phyloP scores from a whole-genome alignment of 2,329 filamentous ascomycete genomes.

The Rhynchosporium secalis region DNA sequence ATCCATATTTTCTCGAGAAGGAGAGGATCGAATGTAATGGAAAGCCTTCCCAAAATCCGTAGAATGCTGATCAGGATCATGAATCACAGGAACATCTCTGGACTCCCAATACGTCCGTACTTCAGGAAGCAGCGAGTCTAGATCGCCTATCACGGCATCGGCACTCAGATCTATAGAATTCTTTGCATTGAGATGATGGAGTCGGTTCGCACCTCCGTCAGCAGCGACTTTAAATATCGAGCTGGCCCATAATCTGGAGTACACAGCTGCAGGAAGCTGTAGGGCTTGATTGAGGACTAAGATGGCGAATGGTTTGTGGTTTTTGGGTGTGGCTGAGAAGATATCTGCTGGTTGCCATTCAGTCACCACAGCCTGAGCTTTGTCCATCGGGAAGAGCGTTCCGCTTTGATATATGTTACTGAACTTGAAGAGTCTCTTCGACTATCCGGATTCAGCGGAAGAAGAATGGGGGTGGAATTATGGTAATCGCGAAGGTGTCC shows the following conservation, averaged over 20 bases:
- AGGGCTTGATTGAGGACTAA: constrained; percentile 64
- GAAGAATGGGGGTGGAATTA: constrained; percentile 6
- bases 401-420: background rate
- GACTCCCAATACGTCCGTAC: constrained; percentile 52
- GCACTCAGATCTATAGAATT: constrained; percentile 56
- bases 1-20: constrained; percentile 46
- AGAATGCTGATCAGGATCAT: constrained; percentile 77
- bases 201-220: constrained; percentile 85
- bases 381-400: background rate
- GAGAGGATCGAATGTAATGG: constrained; percentile 51
- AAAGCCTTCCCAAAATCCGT: constrained; percentile 91
- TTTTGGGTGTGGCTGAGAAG: constrained; percentile 26
- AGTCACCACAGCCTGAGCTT: background rate
- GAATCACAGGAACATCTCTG: constrained; percentile 59
- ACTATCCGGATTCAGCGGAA: background rate
- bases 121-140: constrained; percentile 74
- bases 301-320: constrained; percentile 47
- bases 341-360: constrained; percentile 43
- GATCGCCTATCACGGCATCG: constrained; percentile 79
- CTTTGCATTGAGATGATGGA: constrained; percentile 51
- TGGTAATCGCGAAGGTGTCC: background rate
- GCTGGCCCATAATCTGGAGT: constrained; percentile 32
- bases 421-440: background rate
- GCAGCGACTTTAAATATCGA: constrained; percentile 74
- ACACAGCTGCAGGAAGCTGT: constrained; percentile 43